These are phyloP conservation scores for Mycena citricolor DNA, from an alignment of 1,284 basidiomycete genomes.

Conservation along the genomic window DNA sequence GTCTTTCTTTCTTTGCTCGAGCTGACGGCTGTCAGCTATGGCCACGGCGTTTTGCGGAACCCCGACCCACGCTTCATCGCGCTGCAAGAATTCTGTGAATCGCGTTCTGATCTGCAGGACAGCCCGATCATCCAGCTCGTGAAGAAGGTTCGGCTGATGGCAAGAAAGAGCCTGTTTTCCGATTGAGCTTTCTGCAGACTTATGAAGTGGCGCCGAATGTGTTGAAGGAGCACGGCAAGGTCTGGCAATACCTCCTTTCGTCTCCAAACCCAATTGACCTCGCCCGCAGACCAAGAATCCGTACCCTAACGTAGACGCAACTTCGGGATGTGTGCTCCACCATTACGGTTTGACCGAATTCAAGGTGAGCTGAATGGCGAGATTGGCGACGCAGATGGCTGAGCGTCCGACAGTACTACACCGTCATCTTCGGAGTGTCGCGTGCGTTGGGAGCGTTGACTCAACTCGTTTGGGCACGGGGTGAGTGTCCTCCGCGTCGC, in stretches of 20 bases:
- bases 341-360: constrained; percentile 89
- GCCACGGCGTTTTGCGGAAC: constrained; percentile 87
- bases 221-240: constrained; percentile 89
- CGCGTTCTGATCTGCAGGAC: constrained; percentile 65
- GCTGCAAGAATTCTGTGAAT: constrained; percentile 77
- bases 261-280: constrained; percentile 8
- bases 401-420: constrained; percentile 63
- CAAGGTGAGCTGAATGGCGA: constrained; percentile 56
- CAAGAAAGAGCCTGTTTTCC: constrained; percentile 6
- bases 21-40: constrained; percentile 54
- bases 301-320: constrained; percentile 85
- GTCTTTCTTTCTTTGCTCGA: constrained; percentile 1
- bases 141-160: constrained; percentile 53
- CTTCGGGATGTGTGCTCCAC: constrained; percentile 86
- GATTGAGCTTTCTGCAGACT: constrained; percentile 47
- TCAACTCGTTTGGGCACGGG: constrained; percentile 81
- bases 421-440: constrained; percentile 92
- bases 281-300: constrained; percentile 75
- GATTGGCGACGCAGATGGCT: neutral
- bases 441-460: constrained; percentile 78
- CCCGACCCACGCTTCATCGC: constrained; percentile 90
- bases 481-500: constrained; percentile 39
- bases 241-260: too few species aligned
- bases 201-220: constrained; percentile 87
- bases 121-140: constrained; percentile 83